These are phyloP conservation scores for Fusarium phyllophilum DNA, from an alignment of 2,329 filamentous ascomycete genomes.

Conservation along the genomic window DNA sequence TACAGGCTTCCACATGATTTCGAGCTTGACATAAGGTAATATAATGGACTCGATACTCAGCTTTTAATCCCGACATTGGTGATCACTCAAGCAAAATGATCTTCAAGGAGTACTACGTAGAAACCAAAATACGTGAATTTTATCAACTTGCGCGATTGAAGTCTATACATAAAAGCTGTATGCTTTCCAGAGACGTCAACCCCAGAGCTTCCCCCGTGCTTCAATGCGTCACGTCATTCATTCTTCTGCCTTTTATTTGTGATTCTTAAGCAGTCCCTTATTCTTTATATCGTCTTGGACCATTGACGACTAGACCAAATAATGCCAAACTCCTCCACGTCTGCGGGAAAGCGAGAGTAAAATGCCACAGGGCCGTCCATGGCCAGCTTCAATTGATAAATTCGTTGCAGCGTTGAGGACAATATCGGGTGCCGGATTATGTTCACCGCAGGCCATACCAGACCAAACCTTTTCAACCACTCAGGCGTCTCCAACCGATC, in stretches of 20 bases:
- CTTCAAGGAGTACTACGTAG: not conserved
- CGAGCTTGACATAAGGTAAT: not conserved
- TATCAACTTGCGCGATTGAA: conserved; percentile 36
- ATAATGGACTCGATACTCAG: not conserved
- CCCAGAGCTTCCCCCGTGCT: conserved; percentile 14
- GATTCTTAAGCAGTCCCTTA: conserved; percentile 34
- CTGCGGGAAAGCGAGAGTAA: conserved; percentile 40
- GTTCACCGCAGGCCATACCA: conserved; percentile 34
- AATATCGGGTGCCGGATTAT: conserved; percentile 35
- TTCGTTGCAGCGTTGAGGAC: conserved; percentile 41
- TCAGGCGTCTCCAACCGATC: conserved; percentile 36
- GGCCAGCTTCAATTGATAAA: conserved; percentile 46
- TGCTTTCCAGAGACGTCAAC: conserved; percentile 23
- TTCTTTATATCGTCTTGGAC: conserved; percentile 39
- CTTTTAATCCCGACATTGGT: not conserved
- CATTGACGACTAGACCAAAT: conserved; percentile 34
- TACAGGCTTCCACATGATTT: not conserved
- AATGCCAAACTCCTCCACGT: conserved; percentile 38
- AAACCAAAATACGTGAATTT: conserved; percentile 10
- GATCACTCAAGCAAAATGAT: not conserved
- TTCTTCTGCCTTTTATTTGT: conserved; percentile 33
- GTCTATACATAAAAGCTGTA: conserved; percentile 28
- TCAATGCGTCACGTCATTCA: conserved; percentile 28
- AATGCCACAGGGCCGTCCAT: conserved; percentile 41
- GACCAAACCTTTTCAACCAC: conserved; percentile 37